Evolutionary conservation across 2,329 filamentous ascomycete genomes (phyloP).

Genomic region (Paradendryphiella salina): DNA sequence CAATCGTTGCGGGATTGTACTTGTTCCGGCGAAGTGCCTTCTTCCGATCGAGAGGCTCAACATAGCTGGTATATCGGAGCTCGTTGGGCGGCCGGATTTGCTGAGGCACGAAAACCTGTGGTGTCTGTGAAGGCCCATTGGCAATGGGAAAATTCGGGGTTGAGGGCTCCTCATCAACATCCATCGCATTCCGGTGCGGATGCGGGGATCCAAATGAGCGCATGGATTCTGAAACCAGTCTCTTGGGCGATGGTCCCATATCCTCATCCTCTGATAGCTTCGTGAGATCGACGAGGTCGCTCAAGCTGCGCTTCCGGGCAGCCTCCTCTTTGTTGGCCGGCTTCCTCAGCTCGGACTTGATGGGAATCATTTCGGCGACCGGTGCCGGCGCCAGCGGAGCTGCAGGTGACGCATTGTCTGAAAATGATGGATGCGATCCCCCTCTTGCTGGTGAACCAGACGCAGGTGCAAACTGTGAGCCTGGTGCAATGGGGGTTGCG

Average conservation of each 20-base stretch:
- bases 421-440: slow-evolving; percentile 21
- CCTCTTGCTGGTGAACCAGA: slow-evolving; percentile 18
- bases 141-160: slow-evolving; percentile 32
- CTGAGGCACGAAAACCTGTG: slow-evolving; percentile 14
- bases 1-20: slow-evolving; percentile 66
- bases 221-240: slow-evolving; percentile 17
- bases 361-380: slow-evolving; percentile 41
- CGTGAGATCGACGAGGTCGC: slow-evolving; percentile 59
- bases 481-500: slow-evolving; percentile 22
- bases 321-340: slow-evolving; percentile 58
- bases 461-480: slow-evolving; percentile 19
- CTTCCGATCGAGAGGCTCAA: slow-evolving; percentile 53
- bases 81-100: slow-evolving; percentile 15
- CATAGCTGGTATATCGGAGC: slow-evolving; percentile 37
- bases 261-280: slow-evolving; percentile 52
- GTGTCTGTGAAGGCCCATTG: slow-evolving; percentile 14
- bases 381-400: slow-evolving; percentile 26
- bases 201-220: slow-evolving; percentile 18
- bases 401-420: slow-evolving; percentile 18
- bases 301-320: slow-evolving; percentile 59
- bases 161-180: slow-evolving; percentile 16
- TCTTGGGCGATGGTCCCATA: slow-evolving; percentile 45
- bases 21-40: slow-evolving; percentile 54
- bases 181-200: slow-evolving; percentile 15
- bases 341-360: slow-evolving; percentile 31